Base-by-base conservation (phyloP, 352 stramenopile genomes). In the Phytophthora crassamura region DNA sequence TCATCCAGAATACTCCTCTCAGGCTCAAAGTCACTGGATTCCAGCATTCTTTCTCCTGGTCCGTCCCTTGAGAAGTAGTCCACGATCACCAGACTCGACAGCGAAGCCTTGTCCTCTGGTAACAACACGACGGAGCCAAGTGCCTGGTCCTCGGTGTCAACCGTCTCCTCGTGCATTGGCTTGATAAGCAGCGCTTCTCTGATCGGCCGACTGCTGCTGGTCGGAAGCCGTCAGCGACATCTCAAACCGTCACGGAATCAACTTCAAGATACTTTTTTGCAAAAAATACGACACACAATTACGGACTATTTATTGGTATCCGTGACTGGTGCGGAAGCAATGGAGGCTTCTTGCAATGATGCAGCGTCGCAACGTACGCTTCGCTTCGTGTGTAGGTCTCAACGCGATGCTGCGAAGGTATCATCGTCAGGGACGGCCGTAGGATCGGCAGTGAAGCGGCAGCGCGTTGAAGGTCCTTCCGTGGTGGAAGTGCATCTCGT, bases 401-500 rank as follows among this genome's bases (percentile, higher is more conserved):
- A 20, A 40, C 5, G 18, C 6, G 34, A 18, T 15, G 22, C 25
- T 16, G 7, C 9, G 41, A 48, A 7, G 20, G 16, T 33, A 33
- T 14, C 6, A 4, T 33, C 1, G 33, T 15, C 2, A 40, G 4
- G 5, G 25, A n/a, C n/a, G 18, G 20, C 9, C 7, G n/a, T 6
- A 32, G 52, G 56, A 10, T 40, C 64, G 9, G 57, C 47, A 35
- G 0, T 41, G 9, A 80, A 80, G 60, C 64, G 68, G 1, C 59
- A 50, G 15, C 64, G 73, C 14, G 49, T 66, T 22, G 42, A 6
- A 11, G 34, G 65, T 8, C 12, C 33, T 18, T 67, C 33, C 8
- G 43, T 45, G 14, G 80, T 80, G 6, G 41, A 64, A 3, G 77
- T 90, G 42, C 68, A 39, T 40, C 72, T 91, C 41, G 73, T 87